Evolutionary conservation across 1,139 yeast genomes (phyloP).

Genomic region (Yamadazyma pseudoaaseri): DNA sequence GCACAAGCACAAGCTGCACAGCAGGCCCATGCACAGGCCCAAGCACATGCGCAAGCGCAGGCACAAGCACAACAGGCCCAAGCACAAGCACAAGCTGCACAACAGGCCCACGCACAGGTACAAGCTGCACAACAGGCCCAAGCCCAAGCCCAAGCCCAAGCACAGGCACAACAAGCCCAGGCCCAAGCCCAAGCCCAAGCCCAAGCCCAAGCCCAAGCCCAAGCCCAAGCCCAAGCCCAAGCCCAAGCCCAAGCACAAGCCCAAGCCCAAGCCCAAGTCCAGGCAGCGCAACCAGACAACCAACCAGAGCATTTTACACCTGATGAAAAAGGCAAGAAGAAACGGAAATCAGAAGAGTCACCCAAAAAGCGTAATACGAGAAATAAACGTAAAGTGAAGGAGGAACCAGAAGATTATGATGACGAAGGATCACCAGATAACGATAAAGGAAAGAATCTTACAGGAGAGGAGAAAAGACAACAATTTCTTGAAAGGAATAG

Average conservation of each 20-base stretch:
- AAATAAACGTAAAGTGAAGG: slow-evolving; percentile 7
- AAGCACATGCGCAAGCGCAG: slow-evolving; percentile 1
- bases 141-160: too few species aligned
- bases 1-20: slow-evolving; percentile 3
- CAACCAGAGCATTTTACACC: neutral
- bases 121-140: neutral
- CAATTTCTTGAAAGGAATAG: slow-evolving; percentile 87
- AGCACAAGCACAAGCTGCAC: slow-evolving; percentile 2
- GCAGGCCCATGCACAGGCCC: slow-evolving; percentile 9
- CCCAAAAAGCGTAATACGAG: neutral
- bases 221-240: slow-evolving; percentile 4
- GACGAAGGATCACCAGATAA: slow-evolving; percentile 11
- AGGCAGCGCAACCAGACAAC: neutral
- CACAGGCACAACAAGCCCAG: neutral
- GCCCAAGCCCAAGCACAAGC: slow-evolving; percentile 4
- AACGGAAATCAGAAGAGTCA: slow-evolving; percentile 1
- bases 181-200: slow-evolving; percentile 5
- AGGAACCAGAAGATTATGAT: slow-evolving; percentile 4
- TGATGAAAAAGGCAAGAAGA: slow-evolving; percentile 2
- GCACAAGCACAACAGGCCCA: too few species aligned
- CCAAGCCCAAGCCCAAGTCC: neutral
- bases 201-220: slow-evolving; percentile 10
- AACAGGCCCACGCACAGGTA: slow-evolving; percentile 9
- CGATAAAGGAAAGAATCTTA: slow-evolving; percentile 9
- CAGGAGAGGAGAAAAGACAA: slow-evolving; percentile 61